Conservation (phyloP, 2,329 filamentous ascomycete genomes). For the Epichloe coenophiala region DNA sequence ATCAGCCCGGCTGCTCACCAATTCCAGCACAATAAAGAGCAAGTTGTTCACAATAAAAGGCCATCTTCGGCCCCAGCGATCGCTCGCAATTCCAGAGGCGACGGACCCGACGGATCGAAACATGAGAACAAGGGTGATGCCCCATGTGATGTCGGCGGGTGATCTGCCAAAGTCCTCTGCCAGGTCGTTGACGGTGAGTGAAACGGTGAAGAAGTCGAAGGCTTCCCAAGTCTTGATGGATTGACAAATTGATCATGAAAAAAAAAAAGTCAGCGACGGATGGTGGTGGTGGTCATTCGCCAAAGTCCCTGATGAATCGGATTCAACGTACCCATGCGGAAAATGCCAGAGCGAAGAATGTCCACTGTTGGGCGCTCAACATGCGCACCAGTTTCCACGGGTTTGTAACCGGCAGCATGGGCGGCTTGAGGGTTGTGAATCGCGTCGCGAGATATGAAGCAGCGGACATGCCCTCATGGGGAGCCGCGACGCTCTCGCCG, state of each 20-base stretch:
- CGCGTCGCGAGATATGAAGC: slow-evolving; percentile 37
- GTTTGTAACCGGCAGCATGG: slow-evolving; percentile 40
- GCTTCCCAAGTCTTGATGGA: slow-evolving; percentile 41
- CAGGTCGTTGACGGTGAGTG: slow-evolving; percentile 41
- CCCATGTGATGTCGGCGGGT: slow-evolving; percentile 49
- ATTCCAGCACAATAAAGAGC: slow-evolving; percentile 56
- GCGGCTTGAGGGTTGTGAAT: slow-evolving; percentile 41
- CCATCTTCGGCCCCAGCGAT: slow-evolving; percentile 51
- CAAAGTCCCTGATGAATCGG: not conserved
- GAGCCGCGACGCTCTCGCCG: slow-evolving; percentile 13
- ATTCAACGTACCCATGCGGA: slow-evolving; percentile 36
- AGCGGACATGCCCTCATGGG: slow-evolving; percentile 35
- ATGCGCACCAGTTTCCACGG: slow-evolving; percentile 35
- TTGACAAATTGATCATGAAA: not conserved
- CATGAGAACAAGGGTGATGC: slow-evolving; percentile 50
- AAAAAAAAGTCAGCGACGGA: not conserved
- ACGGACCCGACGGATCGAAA: slow-evolving; percentile 43
- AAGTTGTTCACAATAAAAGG: slow-evolving; percentile 66
- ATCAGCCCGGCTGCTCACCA: slow-evolving; percentile 32
- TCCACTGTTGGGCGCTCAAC: slow-evolving; percentile 37
- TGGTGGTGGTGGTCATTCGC: no score
- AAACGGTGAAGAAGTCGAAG: slow-evolving; percentile 55
- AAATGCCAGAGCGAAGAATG: slow-evolving; percentile 41
- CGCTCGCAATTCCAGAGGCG: slow-evolving; percentile 39
- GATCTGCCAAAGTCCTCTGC: slow-evolving; percentile 36